Percentiles rank a stretch among this genome's conserved stretches.
phyloP scores from a whole-genome alignment of 768 basidiomycete species.

The Cystofilobasidium ferigula region DNA sequence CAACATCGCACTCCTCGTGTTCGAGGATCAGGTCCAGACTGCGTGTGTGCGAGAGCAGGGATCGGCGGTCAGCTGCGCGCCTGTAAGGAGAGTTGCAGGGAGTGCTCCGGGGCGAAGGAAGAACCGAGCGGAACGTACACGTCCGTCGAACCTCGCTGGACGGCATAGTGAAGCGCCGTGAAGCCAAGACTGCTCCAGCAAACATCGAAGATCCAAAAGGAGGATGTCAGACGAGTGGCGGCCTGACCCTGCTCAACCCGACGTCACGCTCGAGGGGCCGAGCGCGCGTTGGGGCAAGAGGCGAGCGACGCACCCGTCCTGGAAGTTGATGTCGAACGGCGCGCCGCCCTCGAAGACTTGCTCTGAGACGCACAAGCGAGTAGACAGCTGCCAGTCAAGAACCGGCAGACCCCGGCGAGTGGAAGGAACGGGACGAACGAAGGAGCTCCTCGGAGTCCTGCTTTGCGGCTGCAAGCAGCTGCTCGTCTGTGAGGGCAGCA shows the following conservation, averaged over 20 bases:
- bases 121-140: conserved; percentile 8
- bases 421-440: conserved; percentile 2
- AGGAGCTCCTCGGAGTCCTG: conserved; percentile 24
- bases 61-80: too few relatives aligned
- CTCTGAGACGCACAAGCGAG: not conserved
- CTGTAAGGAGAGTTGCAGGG: not conserved
- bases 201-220: not conserved
- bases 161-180: conserved; percentile 26
- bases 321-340: conserved; percentile 26
- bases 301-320: conserved; percentile 21
- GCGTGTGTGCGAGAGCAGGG: not conserved
- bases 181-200: conserved; percentile 16
- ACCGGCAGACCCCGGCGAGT: not conserved
- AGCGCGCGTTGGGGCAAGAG: not conserved
- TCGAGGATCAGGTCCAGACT: conserved; percentile 25
- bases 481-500: conserved; percentile 13
- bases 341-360: conserved; percentile 10
- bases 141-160: conserved; percentile 25
- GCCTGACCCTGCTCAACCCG: too few relatives aligned
- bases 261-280: too few relatives aligned
- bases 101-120: not conserved
- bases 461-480: conserved; percentile 24
- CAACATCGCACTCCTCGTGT: conserved; percentile 22
- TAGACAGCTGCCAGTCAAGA: not conserved
- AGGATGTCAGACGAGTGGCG: too few relatives aligned